Evolutionary conservation across 2,329 filamentous ascomycete species (phyloP).

Genomic region (Sporothrix euskadiensis): DNA sequence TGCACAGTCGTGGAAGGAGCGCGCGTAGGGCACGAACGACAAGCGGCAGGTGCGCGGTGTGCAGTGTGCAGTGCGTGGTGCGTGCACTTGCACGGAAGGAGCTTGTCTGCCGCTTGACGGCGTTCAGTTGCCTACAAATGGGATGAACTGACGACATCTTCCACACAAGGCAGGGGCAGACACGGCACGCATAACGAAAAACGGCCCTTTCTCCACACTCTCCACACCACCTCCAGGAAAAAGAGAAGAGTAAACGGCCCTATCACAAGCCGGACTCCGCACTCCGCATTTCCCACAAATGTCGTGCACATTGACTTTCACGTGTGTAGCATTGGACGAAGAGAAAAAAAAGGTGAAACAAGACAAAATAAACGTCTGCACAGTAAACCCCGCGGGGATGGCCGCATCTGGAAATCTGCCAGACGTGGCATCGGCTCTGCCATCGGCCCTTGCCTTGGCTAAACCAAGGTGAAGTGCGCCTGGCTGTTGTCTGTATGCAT

Average conservation of each 20-base stretch:
- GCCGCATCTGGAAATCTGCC: slow-evolving; percentile 7
- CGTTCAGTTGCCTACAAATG: not conserved
- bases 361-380: not conserved
- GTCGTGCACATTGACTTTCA: slow-evolving; percentile 1
- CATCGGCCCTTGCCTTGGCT: not conserved
- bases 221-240: slow-evolving; percentile 12
- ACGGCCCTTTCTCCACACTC: slow-evolving; percentile 24
- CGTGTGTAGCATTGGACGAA: not conserved
- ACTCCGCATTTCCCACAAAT: not conserved
- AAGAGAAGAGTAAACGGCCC: not conserved
- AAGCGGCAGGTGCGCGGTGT: not conserved
- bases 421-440: not conserved
- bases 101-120: not conserved
- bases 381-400: not conserved
- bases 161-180: not conserved
- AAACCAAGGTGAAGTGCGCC: not conserved
- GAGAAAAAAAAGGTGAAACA: not conserved
- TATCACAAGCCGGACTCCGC: slow-evolving; percentile 16
- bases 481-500: not conserved
- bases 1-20: not conserved
- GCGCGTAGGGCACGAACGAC: not conserved
- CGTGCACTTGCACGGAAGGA: not conserved
- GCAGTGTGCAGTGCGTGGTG: not conserved
- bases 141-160: not conserved
- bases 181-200: not conserved